A percentile compares a stretch with the other conserved stretches of the same genome.
phyloP scores from a whole-genome alignment of 73 alveolate species.

The Paramecium octaurelia region DNA sequence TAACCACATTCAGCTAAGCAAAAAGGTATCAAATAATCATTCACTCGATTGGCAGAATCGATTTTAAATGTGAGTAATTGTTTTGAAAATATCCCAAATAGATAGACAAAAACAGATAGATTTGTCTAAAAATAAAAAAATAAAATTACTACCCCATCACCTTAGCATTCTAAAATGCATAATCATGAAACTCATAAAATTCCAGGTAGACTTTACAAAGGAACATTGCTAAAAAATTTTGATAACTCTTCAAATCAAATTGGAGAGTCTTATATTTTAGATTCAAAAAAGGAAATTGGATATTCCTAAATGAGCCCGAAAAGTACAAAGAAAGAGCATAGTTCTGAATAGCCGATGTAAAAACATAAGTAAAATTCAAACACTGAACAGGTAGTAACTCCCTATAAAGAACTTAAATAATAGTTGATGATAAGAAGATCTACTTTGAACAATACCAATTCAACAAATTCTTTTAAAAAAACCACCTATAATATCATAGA shows the following conservation, averaged over 20 bases:
- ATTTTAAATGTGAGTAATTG: slow-evolving; percentile 1
- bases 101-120: slow-evolving; percentile 8
- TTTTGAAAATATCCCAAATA: not conserved
- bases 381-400: not conserved
- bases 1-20: not conserved
- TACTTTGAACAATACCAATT: not conserved
- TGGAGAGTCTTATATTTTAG: not conserved
- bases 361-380: not conserved
- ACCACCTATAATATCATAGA: not conserved
- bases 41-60: not conserved
- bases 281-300: not conserved
- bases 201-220: slow-evolving; percentile 11
- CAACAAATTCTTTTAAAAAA: not conserved
- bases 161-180: not conserved
- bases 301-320: not conserved
- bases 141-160: not conserved
- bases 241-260: not conserved
- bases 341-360: not conserved
- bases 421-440: not conserved
- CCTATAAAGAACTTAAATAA: not conserved
- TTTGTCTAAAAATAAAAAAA: not conserved
- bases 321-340: not conserved
- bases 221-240: not conserved
- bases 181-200: not conserved
- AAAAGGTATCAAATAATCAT: not conserved